Conservation (phyloP, 345 rosid species). For the Punica granatum region DNA sequence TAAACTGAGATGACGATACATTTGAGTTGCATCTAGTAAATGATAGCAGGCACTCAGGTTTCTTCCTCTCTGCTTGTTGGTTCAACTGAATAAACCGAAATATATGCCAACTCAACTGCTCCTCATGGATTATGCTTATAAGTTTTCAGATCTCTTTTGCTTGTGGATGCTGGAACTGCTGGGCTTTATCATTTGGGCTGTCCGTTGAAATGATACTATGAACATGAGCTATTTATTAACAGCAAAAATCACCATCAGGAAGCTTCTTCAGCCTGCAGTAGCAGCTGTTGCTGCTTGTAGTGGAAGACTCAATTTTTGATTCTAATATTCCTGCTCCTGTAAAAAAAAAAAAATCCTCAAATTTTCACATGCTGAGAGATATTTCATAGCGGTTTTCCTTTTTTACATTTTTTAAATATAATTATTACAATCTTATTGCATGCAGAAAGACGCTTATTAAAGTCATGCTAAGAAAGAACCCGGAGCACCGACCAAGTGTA, state of each 20-base stretch:
- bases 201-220: not conserved
- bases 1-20: too few species aligned
- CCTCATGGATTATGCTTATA: not conserved
- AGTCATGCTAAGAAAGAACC: conserved; percentile 94
- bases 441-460: conserved; percentile 83
- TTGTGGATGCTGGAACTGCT: not conserved
- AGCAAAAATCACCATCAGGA: not conserved
- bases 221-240: not conserved
- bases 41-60: too few species aligned
- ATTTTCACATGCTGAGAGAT: not conserved
- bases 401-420: not conserved
- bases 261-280: not conserved
- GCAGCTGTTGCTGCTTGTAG: not conserved
- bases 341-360: not conserved
- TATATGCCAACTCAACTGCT: not conserved
- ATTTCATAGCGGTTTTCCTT: not conserved
- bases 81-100: not conserved
- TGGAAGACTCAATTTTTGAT: not conserved
- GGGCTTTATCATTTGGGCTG: not conserved
- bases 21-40: too few species aligned
- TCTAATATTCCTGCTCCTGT: not conserved
- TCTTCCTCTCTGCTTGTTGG: not conserved
- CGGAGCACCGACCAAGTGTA: conserved; percentile 95
- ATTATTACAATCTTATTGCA: not conserved
- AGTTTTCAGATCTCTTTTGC: not conserved